A percentile compares a stretch with the other conserved stretches of the same genome.
Evolutionary conservation across 208 protist genomes (phyloP).

Genomic region (Trypanosoma platydactyli): DNA sequence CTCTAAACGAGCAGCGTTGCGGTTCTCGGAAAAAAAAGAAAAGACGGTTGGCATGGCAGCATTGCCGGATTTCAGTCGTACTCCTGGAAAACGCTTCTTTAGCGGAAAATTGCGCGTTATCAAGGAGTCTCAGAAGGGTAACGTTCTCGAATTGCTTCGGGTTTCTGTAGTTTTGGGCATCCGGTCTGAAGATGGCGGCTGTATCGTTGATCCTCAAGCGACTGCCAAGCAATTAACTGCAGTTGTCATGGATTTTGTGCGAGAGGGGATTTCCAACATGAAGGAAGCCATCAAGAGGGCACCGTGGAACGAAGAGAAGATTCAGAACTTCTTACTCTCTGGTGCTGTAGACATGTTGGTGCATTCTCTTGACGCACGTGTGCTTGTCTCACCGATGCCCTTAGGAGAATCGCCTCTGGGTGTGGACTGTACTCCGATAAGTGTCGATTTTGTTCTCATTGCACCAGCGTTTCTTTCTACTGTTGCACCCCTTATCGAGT

Average conservation of each 20-base stretch:
- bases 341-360: slow-evolving; percentile 51
- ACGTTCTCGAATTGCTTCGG: slow-evolving; percentile 41
- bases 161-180: slow-evolving; percentile 33
- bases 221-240: slow-evolving; percentile 27
- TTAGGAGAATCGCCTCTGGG: slow-evolving; percentile 8
- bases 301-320: slow-evolving; percentile 36
- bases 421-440: slow-evolving; percentile 22
- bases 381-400: slow-evolving; percentile 24
- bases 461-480: slow-evolving; percentile 41
- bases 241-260: slow-evolving; percentile 24
- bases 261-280: slow-evolving; percentile 18
- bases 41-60: slow-evolving; percentile 34
- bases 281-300: slow-evolving; percentile 29
- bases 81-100: slow-evolving; percentile 45
- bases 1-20: slow-evolving; percentile 20
- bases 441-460: slow-evolving; percentile 25
- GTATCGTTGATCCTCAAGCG: slow-evolving; percentile 25
- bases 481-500: slow-evolving; percentile 37
- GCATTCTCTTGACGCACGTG: slow-evolving; percentile 35
- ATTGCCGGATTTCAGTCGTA: slow-evolving; percentile 31
- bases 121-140: slow-evolving; percentile 28
- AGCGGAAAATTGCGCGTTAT: slow-evolving; percentile 27
- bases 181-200: slow-evolving; percentile 10
- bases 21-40: slow-evolving; percentile 34
- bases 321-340: slow-evolving; percentile 33